Base-by-base conservation (phyloP, 2,329 filamentous ascomycete genomes). In the Diaporthe sp. region DNA sequence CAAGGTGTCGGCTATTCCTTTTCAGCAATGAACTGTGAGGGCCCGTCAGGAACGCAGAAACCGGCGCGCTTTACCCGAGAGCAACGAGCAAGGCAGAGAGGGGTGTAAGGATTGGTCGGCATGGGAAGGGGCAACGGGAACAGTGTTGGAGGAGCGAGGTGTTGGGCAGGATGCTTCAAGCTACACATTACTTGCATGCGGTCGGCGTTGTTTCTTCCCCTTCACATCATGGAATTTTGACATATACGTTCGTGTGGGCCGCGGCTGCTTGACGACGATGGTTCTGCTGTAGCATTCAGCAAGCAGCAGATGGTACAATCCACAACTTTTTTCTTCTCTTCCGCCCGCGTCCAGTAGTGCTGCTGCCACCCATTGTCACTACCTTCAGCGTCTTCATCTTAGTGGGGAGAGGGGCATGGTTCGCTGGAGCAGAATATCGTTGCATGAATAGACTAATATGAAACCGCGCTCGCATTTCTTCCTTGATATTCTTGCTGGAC, bases 131-230 rank as follows among this genome's bases (percentile, higher is more conserved):
- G 7, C 58, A 15, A 34, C 13, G 49, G 34, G 42, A 70, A 55
- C 65, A 55, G 46, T 53, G 49, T 55, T 25, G 65, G 65, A 34
- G 58, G 58, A 73, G 71, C 71, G 58, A 73, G 58, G 71, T 73
- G 71, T 65, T 73, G 61, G 58, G 60, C 61, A 65, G 60, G 71
- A 55, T 73, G 46, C 71, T 73, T 73, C 71, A 55, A 70, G 65
- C 34, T 73, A 65, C 46, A 73, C 61, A 73, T 62, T 65, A 65
- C 71, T 62, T 73, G 71, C 71, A 73, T 73, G 49, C 71, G 58
- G 49, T 57, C 71, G 58, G 71, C 71, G 71, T 73, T 73, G 71
- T 65, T 72, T 46, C 49, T 55, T 65, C 34, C 58, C 49, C 60
- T 53, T 55, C n/a, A 34, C 51, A 31, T 60, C n/a, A 62, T 51